phyloP scores from a whole-genome alignment of 1,284 basidiomycete species.

The Chiua sp. region DNA sequence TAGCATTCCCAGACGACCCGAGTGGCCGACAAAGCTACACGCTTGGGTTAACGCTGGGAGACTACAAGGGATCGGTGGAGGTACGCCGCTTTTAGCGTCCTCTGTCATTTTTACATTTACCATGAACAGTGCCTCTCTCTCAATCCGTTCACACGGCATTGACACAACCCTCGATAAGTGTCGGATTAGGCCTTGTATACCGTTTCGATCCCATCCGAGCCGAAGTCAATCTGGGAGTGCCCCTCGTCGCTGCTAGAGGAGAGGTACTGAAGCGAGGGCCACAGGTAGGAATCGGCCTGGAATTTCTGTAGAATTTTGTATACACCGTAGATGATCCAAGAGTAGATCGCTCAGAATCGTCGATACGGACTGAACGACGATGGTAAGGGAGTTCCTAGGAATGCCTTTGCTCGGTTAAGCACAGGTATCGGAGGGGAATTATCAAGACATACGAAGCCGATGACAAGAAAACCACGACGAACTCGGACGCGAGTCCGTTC shows the following conservation, averaged over 20 bases:
- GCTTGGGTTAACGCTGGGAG: conserved; percentile 87
- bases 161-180: conserved; percentile 69
- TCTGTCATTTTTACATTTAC: neutral
- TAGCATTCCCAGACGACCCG: conserved; percentile 76
- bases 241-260: conserved; percentile 77
- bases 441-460: too few species aligned
- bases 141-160: conserved; percentile 24
- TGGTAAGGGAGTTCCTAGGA: too few species aligned
- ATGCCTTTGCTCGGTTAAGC: too few species aligned
- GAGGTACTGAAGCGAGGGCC: conserved; percentile 85
- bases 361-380: too few species aligned
- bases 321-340: too few species aligned
- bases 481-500: too few species aligned
- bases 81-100: conserved; percentile 35
- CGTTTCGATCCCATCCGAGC: conserved; percentile 84
- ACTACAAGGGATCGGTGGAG: conserved; percentile 67
- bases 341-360: too few species aligned
- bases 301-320: conserved; percentile 66
- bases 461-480: too few species aligned
- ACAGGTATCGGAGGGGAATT: too few species aligned
- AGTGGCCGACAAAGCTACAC: conserved; percentile 93
- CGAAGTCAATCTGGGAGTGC: conserved; percentile 94
- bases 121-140: conserved; percentile 8
- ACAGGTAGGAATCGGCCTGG: conserved; percentile 92
- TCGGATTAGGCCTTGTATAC: conserved; percentile 92